Base-by-base conservation (phyloP, 306 rosid genomes). In the Lagenaria siceraria region DNA sequence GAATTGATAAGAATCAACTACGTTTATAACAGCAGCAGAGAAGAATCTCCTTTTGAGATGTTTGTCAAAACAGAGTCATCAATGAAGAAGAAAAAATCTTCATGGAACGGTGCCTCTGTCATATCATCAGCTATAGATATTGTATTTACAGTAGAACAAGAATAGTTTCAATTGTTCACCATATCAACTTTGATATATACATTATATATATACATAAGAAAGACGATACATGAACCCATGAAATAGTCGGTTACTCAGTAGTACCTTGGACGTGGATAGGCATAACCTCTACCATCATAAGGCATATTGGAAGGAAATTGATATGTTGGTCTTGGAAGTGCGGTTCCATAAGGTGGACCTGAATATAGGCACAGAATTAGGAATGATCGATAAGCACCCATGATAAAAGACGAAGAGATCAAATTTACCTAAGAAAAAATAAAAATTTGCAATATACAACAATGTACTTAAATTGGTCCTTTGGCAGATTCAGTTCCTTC, bases 291-390 rank as follows among this genome's bases (percentile, higher is more conserved):
- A 72, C 70, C 35, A 86, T 87, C 33, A 84, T 86, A 52, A 42
- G 38, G 79, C 63, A 55, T 46, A 76, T 78, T 21, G 21, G 77
- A 76, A 27, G 79, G 83, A 78, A 43, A 63, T 27, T 75, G 79
- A 43, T 76, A 10, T 36, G 69, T 79, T 69, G 86, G 84, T 77
- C 85, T 82, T 58, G 75, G 78, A 53, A 31, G 83, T 43, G 53
- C 53, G 59, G 65, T 81, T 10, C 76, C 85, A 75, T 80, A 78
- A 1, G 80, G 85, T 53, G 83, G 40, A 82, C 83, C 96, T 84
- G 87, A 82, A 63, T 2, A 38, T 66, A 33, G 14, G 73, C 31
- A 62, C 22, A 40, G 10, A 21, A 24, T 40, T 40, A 40, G 46
- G 74, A 66, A 6, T 66, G 74, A 21, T 66, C 52, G 0, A 40